These are phyloP conservation scores for Aspergillus sparsus DNA, from an alignment of 495 filamentous ascomycete species.

Conservation along the genomic window DNA sequence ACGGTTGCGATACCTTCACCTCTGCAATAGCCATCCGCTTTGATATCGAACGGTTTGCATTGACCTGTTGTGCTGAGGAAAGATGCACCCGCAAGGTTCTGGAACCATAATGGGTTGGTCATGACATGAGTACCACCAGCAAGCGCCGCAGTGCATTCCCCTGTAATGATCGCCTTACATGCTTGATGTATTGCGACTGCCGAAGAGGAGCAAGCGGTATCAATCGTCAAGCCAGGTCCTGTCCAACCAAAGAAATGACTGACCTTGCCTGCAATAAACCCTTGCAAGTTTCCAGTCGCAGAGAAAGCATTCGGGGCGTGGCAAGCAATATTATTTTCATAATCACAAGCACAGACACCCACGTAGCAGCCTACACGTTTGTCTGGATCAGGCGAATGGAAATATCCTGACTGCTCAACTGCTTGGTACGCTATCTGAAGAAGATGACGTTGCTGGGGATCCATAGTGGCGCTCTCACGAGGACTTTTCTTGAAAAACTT, in stretches of 20 bases:
- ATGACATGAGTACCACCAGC: conserved; percentile 44
- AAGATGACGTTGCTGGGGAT: conserved; percentile 51
- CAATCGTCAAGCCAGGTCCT: conserved; percentile 41
- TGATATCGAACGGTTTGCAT: conserved; percentile 69
- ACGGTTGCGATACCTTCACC: conserved; percentile 64
- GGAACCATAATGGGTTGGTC: conserved; percentile 30
- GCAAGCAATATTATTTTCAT: conserved; percentile 36
- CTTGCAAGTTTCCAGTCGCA: conserved; percentile 31
- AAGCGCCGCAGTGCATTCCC: conserved; percentile 38
- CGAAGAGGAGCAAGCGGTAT: conserved; percentile 50
- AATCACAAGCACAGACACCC: conserved; percentile 31
- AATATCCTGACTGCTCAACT: conserved; percentile 45
- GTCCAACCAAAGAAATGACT: conserved; percentile 49
- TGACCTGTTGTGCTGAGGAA: conserved; percentile 43
- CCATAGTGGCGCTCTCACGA: conserved; percentile 46
- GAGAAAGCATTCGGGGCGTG: conserved; percentile 38
- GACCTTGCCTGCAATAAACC: conserved; percentile 34
- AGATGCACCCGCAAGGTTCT: conserved; percentile 33
- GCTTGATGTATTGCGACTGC: conserved; percentile 39
- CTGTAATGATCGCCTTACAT: conserved; percentile 31
- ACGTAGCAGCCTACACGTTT: conserved; percentile 34
- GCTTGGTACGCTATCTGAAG: conserved; percentile 52
- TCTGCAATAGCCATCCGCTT: conserved; percentile 72
- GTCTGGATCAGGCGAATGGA: conserved; percentile 7
- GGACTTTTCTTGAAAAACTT: conserved; percentile 50